Percentiles rank a stretch among this genome's conserved stretches.
Evolutionary conservation across 2,329 filamentous ascomycete species (phyloP).

Genomic region (Fusarium illudens): DNA sequence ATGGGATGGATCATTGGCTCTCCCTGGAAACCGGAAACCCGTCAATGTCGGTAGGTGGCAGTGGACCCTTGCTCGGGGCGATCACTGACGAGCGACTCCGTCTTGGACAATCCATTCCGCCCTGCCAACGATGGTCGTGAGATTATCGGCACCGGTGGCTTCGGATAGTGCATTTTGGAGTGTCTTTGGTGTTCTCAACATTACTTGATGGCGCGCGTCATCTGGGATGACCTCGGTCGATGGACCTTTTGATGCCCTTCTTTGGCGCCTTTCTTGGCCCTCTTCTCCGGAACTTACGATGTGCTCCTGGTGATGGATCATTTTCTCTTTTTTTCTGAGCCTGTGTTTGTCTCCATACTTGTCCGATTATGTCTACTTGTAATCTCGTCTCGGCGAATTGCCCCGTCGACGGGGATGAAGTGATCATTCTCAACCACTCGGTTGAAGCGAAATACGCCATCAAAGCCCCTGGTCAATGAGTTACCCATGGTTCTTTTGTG

Average conservation of each 20-base stretch:
- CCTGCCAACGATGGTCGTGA: constrained; percentile 11
- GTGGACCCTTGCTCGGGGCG: constrained; percentile 24
- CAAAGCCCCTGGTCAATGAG: constrained; percentile 58
- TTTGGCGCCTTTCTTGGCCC: not conserved
- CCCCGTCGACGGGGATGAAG: not conserved
- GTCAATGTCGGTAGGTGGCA: constrained; percentile 23
- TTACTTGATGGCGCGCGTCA: constrained; percentile 46
- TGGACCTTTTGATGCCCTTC: not conserved
- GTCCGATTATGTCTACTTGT: not conserved
- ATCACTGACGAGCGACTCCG: constrained; percentile 15
- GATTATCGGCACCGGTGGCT: constrained; percentile 23
- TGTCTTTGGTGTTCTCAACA: constrained; percentile 49
- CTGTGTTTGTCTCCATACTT: not conserved
- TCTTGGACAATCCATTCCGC: constrained; percentile 36
- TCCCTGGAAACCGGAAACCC: constrained; percentile 37
- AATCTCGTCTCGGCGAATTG: not conserved
- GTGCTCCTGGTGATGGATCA: not conserved
- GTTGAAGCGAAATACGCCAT: constrained; percentile 68
- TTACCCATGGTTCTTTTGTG: constrained; percentile 46
- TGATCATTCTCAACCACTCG: constrained; percentile 56
- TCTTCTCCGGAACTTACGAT: not conserved
- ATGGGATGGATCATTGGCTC: constrained; percentile 26
- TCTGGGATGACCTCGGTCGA: not conserved
- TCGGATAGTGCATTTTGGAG: constrained; percentile 11
- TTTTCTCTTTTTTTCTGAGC: not conserved